Base-by-base conservation (phyloP, 176 grass and related monocot genomes). In the Carex myosuroides region DNA sequence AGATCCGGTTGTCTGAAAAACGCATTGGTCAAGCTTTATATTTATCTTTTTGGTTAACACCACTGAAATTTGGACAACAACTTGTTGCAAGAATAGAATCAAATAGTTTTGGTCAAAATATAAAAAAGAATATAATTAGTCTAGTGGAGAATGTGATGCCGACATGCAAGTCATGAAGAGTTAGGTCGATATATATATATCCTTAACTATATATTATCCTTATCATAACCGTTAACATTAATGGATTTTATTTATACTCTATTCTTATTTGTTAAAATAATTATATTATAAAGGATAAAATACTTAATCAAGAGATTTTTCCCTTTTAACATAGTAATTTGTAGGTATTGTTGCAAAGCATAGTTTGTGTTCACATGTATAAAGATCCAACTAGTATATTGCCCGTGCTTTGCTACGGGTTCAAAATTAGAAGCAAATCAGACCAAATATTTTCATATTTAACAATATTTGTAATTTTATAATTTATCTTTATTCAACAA, bases 61-160 rank as follows among this genome's bases (percentile, higher is more conserved):
- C 79, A n/a, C 35, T 63, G 16, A 81, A 81, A 81, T 65, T 82
- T 66, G 5, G 18, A 82, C 60, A 82, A 82, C 30, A 82, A 81
- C 30, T 64, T 44, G 79, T 42, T 57, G 26, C 8, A 24, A 60
- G 79, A 81, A 81, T 81, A 81, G 39, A 50, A 50, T 50, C 5
- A 22, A 22, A 41, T 18, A 65, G n/a, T 64, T 52, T 74, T 53
- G 3, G 4, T 53, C 41, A 74, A 74, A 74, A 74, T 20, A 52
- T 13, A 74, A 52, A 52, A 26, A 14, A 29, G 8, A 46, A 48
- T 22, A 74, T 74, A 74, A 24, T 74, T 2, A 39, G 16, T 14
- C 12, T 59, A 61, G 54, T 59, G 77, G 57, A 61, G 77, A 80
- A 82, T 82, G 39, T 17, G 79, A 65, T 82, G 58, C 79, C 42